Evolutionary conservation across 2,329 filamentous ascomycete species (phyloP), one percentile per base, ranked within the genome.

Genomic region (Domatiomyces catenatus): DNA sequence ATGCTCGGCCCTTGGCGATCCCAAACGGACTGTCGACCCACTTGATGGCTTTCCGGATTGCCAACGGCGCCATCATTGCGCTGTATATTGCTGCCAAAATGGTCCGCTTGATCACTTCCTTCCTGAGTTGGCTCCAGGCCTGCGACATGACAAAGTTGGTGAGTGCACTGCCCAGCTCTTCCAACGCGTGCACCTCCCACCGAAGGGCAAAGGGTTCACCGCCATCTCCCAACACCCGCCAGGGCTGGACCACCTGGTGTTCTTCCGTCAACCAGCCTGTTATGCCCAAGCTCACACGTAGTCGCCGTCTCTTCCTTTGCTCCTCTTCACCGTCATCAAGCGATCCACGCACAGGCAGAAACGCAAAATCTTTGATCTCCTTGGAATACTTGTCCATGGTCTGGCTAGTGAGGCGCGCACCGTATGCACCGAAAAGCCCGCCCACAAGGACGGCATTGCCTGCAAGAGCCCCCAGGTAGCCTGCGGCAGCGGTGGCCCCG

Each of bases 391-490:
- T 72, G 57, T 90, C 84, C 71, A 92, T 82, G 69, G 84, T 83
- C 66, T 86, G 81, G 50, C 78, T 76, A 0, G 82, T 81, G 70
- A 88, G 85, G 32, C 80, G 76, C 1, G 79, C 77, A 45, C 82
- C 81, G 62, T 88, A 90, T 36, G 88, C 83, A 7, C 87, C 87
- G 60, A 94, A 92, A 45, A 93, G 68, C 24, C 80, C 77, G 15
- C 85, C 86, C 26, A 89, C 79, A 28, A 84, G 71, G 12, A 86
- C 74, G 2, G 79, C 77, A 54, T 81, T 87, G 5, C 84, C 80
- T 18, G 79, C 77, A 1, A 77, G 77, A 1, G 77, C 72, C 10
- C 79, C 78, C 1, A 92, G 70, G 36, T 56, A 58, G 20, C 56
- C 54, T 18, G 56, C 56, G 22, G 54, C 50, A 15, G 82, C 80